Evolutionary conservation across 2,329 filamentous ascomycete genomes (phyloP).

Genomic region (Aspergillus awamori): DNA sequence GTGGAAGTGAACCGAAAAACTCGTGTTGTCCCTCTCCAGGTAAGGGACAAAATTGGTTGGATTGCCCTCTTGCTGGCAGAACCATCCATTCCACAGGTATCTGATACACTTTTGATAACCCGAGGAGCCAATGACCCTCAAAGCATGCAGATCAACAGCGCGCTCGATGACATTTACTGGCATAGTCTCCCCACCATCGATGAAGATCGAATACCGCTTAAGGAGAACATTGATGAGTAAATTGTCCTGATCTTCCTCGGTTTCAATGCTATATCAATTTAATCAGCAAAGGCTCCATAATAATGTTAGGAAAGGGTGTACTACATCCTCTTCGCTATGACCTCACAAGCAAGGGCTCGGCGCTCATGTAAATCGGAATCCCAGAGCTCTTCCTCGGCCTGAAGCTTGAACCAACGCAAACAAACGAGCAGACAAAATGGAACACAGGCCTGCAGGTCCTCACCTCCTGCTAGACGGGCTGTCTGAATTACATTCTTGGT

Average conservation of each 20-base stretch:
- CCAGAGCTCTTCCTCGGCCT: conserved; percentile 83
- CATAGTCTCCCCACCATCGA: conserved; percentile 69
- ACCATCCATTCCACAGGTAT: conserved; percentile 93
- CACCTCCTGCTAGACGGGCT: conserved; percentile 77
- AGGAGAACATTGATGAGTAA: conserved; percentile 81
- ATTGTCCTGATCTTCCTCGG: conserved; percentile 75
- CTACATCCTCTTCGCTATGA: conserved; percentile 78
- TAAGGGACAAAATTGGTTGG: conserved; percentile 89
- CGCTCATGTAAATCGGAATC: conserved; percentile 82
- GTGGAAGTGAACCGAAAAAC: conserved; percentile 81
- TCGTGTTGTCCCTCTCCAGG: conserved; percentile 74
- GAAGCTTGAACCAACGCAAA: conserved; percentile 75
- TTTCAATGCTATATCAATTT: conserved; percentile 69
- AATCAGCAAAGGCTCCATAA: conserved; percentile 1
- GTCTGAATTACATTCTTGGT: conserved; percentile 77
- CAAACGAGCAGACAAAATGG: conserved; percentile 80
- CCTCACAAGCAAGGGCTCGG: conserved; percentile 80
- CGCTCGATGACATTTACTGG: conserved; percentile 90
- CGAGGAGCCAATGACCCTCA: conserved; percentile 84
- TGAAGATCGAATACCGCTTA: conserved; percentile 81
- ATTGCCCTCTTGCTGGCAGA: conserved; percentile 93
- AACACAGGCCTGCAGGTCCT: conserved; percentile 75
- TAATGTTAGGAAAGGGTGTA: background rate
- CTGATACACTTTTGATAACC: conserved; percentile 95
- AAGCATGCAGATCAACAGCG: conserved; percentile 87